phyloP scores from a whole-genome alignment of 1,139 yeast species.

The Hyphopichia burtonii region DNA sequence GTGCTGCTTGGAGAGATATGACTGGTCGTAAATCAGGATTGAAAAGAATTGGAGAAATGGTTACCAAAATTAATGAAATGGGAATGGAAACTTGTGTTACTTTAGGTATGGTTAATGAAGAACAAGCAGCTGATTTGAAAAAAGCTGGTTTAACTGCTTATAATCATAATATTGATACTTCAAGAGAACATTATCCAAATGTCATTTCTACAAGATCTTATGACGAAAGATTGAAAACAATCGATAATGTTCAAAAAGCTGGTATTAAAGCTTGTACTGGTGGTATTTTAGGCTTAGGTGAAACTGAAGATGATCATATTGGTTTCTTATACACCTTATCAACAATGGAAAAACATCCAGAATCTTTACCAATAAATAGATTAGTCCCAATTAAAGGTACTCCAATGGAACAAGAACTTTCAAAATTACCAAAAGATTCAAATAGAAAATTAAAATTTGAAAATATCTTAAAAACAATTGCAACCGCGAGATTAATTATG shows the following conservation, averaged over 20 bases:
- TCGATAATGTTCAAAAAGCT: conserved; percentile 60
- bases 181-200: conserved; percentile 72
- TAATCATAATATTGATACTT: conserved; percentile 79
- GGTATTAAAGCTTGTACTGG: conserved; percentile 78
- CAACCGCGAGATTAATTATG: conserved; percentile 75
- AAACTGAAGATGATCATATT: conserved; percentile 67
- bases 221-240: conserved; percentile 69
- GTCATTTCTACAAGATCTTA: conserved; percentile 68
- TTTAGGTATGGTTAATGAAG: conserved; percentile 68
- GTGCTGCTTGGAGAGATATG: conserved; percentile 91
- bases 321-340: conserved; percentile 68
- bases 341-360: conserved; percentile 70
- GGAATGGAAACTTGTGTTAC: conserved; percentile 81
- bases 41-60: conserved; percentile 64
- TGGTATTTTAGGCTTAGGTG: conserved; percentile 79
- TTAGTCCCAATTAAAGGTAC: conserved; percentile 81
- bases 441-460: conserved; percentile 52
- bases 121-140: conserved; percentile 58
- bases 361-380: conserved; percentile 77
- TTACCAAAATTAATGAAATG: conserved; percentile 54
- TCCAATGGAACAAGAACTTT: conserved; percentile 60
- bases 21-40: conserved; percentile 70
- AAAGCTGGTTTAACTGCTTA: conserved; percentile 79
- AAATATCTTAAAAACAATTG: conserved; percentile 63
- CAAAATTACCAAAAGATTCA: conserved; percentile 38